Evolutionary conservation across 176 grass and related monocot species (phyloP), one percentile per base, ranked within the genome.

Genomic region (Miscanthus lutarioriparius): DNA sequence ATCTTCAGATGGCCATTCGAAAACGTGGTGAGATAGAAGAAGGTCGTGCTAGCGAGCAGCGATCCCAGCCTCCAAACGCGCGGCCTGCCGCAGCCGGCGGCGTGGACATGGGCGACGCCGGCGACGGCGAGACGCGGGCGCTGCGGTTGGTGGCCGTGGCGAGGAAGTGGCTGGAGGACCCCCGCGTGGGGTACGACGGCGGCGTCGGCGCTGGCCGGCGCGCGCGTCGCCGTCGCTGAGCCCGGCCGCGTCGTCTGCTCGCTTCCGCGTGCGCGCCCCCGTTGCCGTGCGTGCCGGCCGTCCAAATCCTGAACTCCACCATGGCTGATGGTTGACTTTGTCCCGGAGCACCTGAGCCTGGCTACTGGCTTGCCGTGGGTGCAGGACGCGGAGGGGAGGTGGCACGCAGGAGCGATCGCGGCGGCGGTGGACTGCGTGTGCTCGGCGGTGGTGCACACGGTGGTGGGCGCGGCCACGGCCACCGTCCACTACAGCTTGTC

Each of bases 391-490:
- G 66, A 77, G 7, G 87, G 86, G 65, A 89, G 69, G 15, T 94
- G 89, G 89, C 92, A 91, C 53, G 26, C 89, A 0, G 84, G 89
- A 23, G 81, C 84, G 51, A 76, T 94, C 13, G 89, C 86, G 12
- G 51, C 89, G 13, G 69, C 32, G 61, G 88, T 91, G 33, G 92
- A 94, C 38, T 75, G 89, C 74, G 68, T 89, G 39, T 77, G 84
- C 64, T 67, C 92, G 33, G 84, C 92, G 22, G 81, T 64, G 6
- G 84, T 87, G 54, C 28, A 87, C 76, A 82, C 89, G 36, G 49
- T 30, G 25, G 83, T 77, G n/a, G 89, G 84, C 28, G 44, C 70
- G 78, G 81, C 83, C 71, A 83, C 67, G 22, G n/a, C 85, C 71
- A 84, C 87, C 30, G 89, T 91, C 28, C 23, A 82, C 32, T 91